These are phyloP conservation scores for Gossypium gossypioides DNA, from an alignment of 441 rosid genomes.

Conservation along the genomic window DNA sequence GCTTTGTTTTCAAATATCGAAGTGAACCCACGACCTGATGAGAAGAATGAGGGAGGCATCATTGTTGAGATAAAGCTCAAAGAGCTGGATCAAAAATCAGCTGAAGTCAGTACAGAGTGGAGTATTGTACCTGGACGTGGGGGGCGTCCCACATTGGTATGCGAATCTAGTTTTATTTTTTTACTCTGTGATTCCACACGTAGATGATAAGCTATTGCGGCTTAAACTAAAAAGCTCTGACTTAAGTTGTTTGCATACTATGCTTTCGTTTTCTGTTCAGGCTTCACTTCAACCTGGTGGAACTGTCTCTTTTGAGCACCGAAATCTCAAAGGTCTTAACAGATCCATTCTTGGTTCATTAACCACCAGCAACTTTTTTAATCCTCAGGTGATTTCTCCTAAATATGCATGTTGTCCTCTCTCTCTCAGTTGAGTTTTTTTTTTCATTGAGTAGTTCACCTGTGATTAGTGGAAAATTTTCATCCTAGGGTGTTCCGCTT, in stretches of 20 bases:
- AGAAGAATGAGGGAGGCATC: conserved; percentile 91
- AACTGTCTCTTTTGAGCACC: conserved; percentile 86
- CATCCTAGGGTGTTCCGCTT: conserved; percentile 1
- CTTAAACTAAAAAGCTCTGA: not conserved
- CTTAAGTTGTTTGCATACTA: not conserved
- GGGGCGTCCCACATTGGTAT: conserved; percentile 86
- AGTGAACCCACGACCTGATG: conserved; percentile 89
- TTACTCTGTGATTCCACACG: not conserved
- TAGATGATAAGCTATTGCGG: not conserved
- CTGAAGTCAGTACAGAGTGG: conserved; percentile 98
- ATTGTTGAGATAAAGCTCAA: conserved; percentile 92
- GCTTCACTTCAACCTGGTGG: conserved; percentile 94
- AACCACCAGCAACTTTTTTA: conserved; percentile 90
- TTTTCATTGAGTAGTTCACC: not conserved
- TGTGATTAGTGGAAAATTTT: not conserved
- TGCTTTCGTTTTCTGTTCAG: conserved; percentile 27
- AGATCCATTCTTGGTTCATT: conserved; percentile 88
- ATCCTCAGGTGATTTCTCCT: conserved; percentile 55
- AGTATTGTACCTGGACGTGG: conserved; percentile 96
- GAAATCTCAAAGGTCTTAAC: conserved; percentile 79
- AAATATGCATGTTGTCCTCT: not conserved
- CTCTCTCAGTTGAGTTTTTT: not conserved
- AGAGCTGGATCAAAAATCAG: conserved; percentile 89
- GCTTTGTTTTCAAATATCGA: conserved; percentile 83
- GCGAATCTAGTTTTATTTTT: not conserved